Evolutionary conservation across 495 filamentous ascomycete genomes (phyloP).

Genomic region (Aspergillus sclerotioniger): DNA sequence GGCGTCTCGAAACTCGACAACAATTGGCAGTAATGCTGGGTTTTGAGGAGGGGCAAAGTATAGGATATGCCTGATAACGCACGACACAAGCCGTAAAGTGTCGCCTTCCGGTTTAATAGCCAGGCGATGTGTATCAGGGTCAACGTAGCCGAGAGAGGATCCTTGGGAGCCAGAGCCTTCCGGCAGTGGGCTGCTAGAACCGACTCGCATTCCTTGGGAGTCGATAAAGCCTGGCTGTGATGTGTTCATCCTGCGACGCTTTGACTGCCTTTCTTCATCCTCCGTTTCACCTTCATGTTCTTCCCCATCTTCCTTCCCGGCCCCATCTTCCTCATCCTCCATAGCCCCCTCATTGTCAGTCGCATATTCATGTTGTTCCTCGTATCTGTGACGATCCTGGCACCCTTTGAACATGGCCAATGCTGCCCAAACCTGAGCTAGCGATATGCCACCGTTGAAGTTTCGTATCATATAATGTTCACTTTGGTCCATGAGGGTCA

Average conservation of each 20-base stretch:
- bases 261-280: too few relatives aligned
- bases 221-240: constrained; percentile 13
- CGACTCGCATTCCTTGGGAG: constrained; percentile 15
- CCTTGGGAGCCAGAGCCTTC: constrained; percentile 1
- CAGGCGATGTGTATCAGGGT: constrained; percentile 9
- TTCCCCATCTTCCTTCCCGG: too few relatives aligned
- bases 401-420: constrained; percentile 20
- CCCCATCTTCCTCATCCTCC: too few relatives aligned
- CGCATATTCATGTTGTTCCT: constrained; percentile 12
- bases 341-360: constrained; percentile 1
- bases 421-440: constrained; percentile 20
- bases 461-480: too few relatives aligned
- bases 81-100: constrained; percentile 21
- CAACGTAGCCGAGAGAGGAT: constrained; percentile 19
- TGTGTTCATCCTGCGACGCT: constrained; percentile 11
- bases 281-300: too few relatives aligned
- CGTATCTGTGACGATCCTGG: constrained; percentile 16
- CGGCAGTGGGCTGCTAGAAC: constrained; percentile 16
- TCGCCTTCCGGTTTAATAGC: constrained; percentile 14
- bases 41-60: constrained; percentile 21
- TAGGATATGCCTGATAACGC: constrained; percentile 22
- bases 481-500: too few relatives aligned
- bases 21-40: not conserved
- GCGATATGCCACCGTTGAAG: too few relatives aligned
- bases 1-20: constrained; percentile 22